phyloP scores from a whole-genome alignment of 768 basidiomycete species.

The Termitomyces bulborhizus region DNA sequence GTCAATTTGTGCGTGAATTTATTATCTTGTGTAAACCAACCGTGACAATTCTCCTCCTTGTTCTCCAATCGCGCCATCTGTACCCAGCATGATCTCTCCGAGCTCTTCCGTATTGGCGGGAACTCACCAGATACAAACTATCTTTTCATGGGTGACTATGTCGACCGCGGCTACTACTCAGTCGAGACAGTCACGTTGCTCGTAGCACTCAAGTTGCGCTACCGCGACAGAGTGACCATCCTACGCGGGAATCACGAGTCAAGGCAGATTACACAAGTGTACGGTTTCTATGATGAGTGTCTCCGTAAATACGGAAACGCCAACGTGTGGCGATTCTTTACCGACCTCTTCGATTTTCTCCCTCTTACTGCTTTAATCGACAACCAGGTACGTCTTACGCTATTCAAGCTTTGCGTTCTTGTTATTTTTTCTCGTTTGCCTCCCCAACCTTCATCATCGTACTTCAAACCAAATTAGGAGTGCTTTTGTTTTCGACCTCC shows the following conservation, averaged over 20 bases:
- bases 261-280: constrained; percentile 99
- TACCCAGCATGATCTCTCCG: constrained; percentile 93
- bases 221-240: constrained; percentile 97
- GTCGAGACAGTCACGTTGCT: constrained; percentile 98
- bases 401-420: constrained; percentile 1
- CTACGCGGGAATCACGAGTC: constrained; percentile 98
- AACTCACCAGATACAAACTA: constrained; percentile 99
- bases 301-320: constrained; percentile 99
- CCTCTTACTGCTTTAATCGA: constrained; percentile 97
- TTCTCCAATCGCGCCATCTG: constrained; percentile 9
- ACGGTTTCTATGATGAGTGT: constrained; percentile 99
- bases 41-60: constrained; percentile 10
- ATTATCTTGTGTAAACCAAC: constrained; percentile 13
- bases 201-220: constrained; percentile 94
- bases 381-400: constrained; percentile 77
- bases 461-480: constrained; percentile 8
- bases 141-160: constrained; percentile 99
- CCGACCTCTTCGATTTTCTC: constrained; percentile 96
- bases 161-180: constrained; percentile 98
- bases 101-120: constrained; percentile 97
- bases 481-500: constrained; percentile 4
- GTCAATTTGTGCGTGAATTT: constrained; percentile 86
- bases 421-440: constrained; percentile 6
- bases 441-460: constrained; percentile 1
- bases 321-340: constrained; percentile 99